phyloP scores from a whole-genome alignment of 306 rosid species.

The Citrullus amarus region DNA sequence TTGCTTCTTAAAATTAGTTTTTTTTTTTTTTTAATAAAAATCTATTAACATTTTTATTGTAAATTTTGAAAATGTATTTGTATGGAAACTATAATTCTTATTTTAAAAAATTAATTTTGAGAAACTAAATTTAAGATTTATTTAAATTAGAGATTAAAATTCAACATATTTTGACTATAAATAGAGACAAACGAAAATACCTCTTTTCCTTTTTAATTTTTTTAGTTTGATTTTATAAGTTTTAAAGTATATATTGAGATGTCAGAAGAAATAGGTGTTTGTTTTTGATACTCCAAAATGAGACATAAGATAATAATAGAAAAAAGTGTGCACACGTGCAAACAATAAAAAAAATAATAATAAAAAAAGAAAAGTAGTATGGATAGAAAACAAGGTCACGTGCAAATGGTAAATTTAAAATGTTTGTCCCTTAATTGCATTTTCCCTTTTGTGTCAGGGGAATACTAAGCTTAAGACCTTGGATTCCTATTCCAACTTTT shows the following conservation, averaged over 20 bases:
- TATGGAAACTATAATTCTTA: no score
- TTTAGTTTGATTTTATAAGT: not conserved
- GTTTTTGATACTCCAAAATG: not conserved
- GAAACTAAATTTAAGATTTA: no score
- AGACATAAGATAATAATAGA: not conserved
- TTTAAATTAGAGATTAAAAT: no score
- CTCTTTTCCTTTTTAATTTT: not conserved
- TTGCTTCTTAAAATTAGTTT: no score
- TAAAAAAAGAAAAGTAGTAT: no score
- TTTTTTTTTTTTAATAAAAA: no score
- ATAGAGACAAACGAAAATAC: not conserved
- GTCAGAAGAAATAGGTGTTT: not conserved
- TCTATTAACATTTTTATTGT: no score
- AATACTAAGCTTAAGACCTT: slow-evolving; percentile 2
- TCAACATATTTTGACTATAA: no score
- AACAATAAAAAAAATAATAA: not conserved
- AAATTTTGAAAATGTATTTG: no score
- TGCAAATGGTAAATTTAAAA: not conserved
- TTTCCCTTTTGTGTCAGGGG: not conserved
- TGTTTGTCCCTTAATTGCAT: not conserved
- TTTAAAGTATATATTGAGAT: not conserved
- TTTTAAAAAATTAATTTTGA: no score
- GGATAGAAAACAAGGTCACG: slow-evolving; percentile 1
- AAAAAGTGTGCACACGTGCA: slow-evolving; percentile 8
- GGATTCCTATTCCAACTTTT: not conserved